Evolutionary conservation across 495 filamentous ascomycete genomes (phyloP), one percentile per base, ranked within the genome.

Genomic region (Tuber indicum): DNA sequence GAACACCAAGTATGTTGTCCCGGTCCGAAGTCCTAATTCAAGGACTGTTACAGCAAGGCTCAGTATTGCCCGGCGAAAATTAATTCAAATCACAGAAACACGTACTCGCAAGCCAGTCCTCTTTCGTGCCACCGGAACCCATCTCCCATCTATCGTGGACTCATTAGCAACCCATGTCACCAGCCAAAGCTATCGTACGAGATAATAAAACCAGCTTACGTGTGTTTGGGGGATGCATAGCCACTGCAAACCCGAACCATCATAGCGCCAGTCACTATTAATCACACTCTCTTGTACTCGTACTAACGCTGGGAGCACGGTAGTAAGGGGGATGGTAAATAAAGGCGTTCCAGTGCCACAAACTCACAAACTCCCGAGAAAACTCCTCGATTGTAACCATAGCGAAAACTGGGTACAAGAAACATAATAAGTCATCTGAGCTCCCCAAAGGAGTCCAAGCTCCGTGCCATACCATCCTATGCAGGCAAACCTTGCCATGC

Each of bases 11-110:
- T 91, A 87, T 71, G 95, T 87, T 0, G 91, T 91, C 14, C 93
- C 93, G 72, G 93, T 79, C 93, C 92, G 94, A 52, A 93, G 93
- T 83, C 93, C 93, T 6, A 96, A 88, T 79, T 94, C 89, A 78
- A 95, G 89, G 75, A 94, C 94, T 2, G 93, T 77, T 80, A 23
- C 62, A 39, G 19, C 7, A 41, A n/a, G 21, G 7, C 71, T 80
- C 42, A 80, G 42, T 49, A 41, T 43, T 39, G 23, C 47, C 46
- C 14, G 79, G 72, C 21, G 73, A 44, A 6, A 81, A 74, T 23
- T 44, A 75, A 3, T 72, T 8, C 66, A 32, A 52, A 71, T 21
- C 14, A n/a, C 8, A 32, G n/a, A 46, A 58, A 26, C 32, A 77
- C 42, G 8, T 74, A 80, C 76, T 74, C 69, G 78, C 75, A 75